Base-by-base conservation (phyloP, 306 rosid genomes). In the Quercus variabilis region DNA sequence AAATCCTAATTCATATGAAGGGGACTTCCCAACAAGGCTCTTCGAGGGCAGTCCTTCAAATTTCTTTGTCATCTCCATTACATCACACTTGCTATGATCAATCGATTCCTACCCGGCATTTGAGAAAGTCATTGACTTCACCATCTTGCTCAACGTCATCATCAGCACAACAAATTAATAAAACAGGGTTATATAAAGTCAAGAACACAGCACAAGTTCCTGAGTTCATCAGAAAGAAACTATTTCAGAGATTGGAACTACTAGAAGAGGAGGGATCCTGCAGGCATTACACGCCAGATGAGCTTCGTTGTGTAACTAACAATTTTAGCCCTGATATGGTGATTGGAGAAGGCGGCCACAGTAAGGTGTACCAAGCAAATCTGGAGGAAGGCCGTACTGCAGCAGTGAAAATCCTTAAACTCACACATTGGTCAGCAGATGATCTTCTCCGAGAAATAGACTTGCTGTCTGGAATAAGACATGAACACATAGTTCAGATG, bases 1-100 rank as follows among this genome's bases (percentile, higher is more conserved):
- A 81, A 79, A 79, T 82, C 64, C 67, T 82, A 26, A 23, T 84
- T 31, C 76, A 74, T n/a, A 70, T 74, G 28, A 78, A 81, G 17
- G 90, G 90, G 30, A 87, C 88, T 76, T 87, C 76, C 3, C 90
- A 87, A 77, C 86, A 87, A 69, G 87, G 86, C 31, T 79, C 83
- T 33, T 43, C 54, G 64, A 77, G 76, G 78, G 71, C 41, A 13
- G 64, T 74, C 75, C 82, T 84, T 25, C 78, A 68, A 41, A 56
- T 77, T 74, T 81, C 84, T 7, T 38, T 69, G 7, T 83, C 86
- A 9, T 74, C 64, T 41, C 23, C 83, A 23, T 54, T 83, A 17
- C 41, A 19, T 43, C 72, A 30, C 63, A 59, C 72, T 21, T 5
- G 51, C 35, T 49, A 14, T 31, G 57, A 52, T 69, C 80, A 71